A percentile compares a stretch with the other conserved stretches of the same genome.
Evolutionary conservation across 1,284 basidiomycete genomes (phyloP).

Genomic region (Tylopilus microsporus): DNA sequence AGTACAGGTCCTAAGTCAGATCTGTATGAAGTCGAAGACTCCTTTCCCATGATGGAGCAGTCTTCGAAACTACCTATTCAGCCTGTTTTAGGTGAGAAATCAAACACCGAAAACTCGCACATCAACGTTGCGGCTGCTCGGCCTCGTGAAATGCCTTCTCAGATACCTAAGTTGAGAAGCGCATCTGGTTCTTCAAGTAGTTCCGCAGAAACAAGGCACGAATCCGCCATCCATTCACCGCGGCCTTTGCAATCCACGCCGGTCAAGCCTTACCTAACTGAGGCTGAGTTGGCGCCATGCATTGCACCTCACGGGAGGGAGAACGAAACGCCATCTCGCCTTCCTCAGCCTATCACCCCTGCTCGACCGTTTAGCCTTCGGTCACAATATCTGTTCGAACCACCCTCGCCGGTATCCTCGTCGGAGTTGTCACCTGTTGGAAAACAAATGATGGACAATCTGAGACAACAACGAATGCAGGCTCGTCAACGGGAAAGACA

Average conservation of each 20-base stretch:
- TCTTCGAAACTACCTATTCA: neutral
- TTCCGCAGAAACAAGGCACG: slow-evolving; percentile 17
- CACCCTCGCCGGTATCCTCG: slow-evolving; percentile 63
- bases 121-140: slow-evolving; percentile 4
- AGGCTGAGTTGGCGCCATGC: neutral
- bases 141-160: slow-evolving; percentile 19
- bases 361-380: slow-evolving; percentile 31
- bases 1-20: slow-evolving; percentile 2
- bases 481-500: slow-evolving; percentile 36
- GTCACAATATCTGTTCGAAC: slow-evolving; percentile 27
- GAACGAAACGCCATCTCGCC: slow-evolving; percentile 26
- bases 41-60: neutral
- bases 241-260: slow-evolving; percentile 7
- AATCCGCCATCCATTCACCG: slow-evolving; percentile 1
- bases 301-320: slow-evolving; percentile 19
- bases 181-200: slow-evolving; percentile 25
- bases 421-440: slow-evolving; percentile 66
- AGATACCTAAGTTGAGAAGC: slow-evolving; percentile 29
- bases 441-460: slow-evolving; percentile 59
- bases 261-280: neutral
- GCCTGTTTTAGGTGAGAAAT: slow-evolving; percentile 15
- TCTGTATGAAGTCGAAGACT: slow-evolving; percentile 2
- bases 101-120: slow-evolving; percentile 12
- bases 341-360: slow-evolving; percentile 30
- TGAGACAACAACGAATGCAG: slow-evolving; percentile 52